Conservation (phyloP, 108 stramenopile species). For the Phaeodactylum tricornutum region DNA sequence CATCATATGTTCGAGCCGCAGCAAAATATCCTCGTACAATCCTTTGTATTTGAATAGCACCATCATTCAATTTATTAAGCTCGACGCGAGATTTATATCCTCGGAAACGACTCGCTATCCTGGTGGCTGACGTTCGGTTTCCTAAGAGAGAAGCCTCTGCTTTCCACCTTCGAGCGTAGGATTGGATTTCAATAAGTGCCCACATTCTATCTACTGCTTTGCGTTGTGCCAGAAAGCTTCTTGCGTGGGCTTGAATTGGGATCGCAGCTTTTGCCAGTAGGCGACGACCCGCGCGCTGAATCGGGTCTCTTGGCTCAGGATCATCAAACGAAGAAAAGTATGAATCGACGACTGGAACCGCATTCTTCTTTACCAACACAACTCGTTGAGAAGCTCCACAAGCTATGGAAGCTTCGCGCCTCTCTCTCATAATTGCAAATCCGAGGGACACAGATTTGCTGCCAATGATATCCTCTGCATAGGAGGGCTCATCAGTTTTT, state of each 20-base stretch:
- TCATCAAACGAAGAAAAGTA: constrained; percentile 16
- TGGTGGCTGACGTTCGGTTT: constrained; percentile 33
- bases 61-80: constrained; percentile 34
- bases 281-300: constrained; percentile 63
- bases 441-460: neutral
- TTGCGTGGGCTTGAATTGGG: constrained; percentile 64
- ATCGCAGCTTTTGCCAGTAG: constrained; percentile 69
- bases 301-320: constrained; percentile 61
- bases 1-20: constrained; percentile 45
- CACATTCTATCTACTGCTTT: constrained; percentile 64
- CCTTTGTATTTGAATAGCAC: constrained; percentile 60
- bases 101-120: constrained; percentile 55
- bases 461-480: neutral
- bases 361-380: neutral
- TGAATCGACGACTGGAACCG: constrained; percentile 16
- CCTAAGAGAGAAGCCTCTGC: constrained; percentile 39
- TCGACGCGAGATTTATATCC: constrained; percentile 55
- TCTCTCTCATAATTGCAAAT: neutral
- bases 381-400: constrained; percentile 1
- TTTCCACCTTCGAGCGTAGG: constrained; percentile 64
- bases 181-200: constrained; percentile 64
- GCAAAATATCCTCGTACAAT: constrained; percentile 57
- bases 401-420: neutral
- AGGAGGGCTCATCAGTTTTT: neutral
- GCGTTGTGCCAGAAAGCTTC: constrained; percentile 55